Evolutionary conservation across 139 green algal species (phyloP), one percentile per base, ranked within the genome.

Genomic region (Chlamydomonas applanata): DNA sequence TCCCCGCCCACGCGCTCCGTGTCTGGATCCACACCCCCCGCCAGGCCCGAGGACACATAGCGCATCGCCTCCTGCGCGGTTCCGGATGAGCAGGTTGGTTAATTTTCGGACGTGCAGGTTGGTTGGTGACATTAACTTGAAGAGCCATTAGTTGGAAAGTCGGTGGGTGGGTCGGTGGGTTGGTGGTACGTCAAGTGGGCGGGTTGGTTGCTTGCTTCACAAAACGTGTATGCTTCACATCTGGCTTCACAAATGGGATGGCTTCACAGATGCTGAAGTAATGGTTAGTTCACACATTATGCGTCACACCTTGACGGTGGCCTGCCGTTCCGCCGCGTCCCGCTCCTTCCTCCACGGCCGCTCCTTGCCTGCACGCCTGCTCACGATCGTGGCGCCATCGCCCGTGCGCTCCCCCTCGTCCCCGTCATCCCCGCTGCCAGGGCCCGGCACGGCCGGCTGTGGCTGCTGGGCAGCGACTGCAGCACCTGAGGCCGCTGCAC

Each of bases 51-150:
- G 20, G 76, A 76, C 13, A 76, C 74, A 22, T 72, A 54, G 14
- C 76, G 76, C 35, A 81, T 61, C 5, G 76, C 76, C 33, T 81
- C 76, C 76, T 81, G 69, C 5, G 53, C n/a, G n/a, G n/a, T n/a
- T n/a, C n/a, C n/a, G n/a, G n/a, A n/a, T n/a, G n/a, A n/a, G n/a
- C n/a, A n/a, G n/a, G n/a, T n/a, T n/a, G n/a, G n/a, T n/a, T n/a
- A n/a, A n/a, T n/a, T n/a, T n/a, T n/a, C n/a, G n/a, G 16, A 29
- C 13, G 53, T 49, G 11, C 7, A 11, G 40, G 40, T 49, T 49
- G 40, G 11, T 49, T 49, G 40, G 40, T 49, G 11, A 49, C 9
- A 17, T 11, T 29, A 27, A 62, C 22, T 33, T 62, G 13, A 62
- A 33, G 54, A 62, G 25, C 32, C 22, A 25, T n/a, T n/a, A n/a